A percentile compares a stretch with the other conserved stretches of the same genome.
Conservation (phyloP, 495 filamentous ascomycete genomes). For the Hypoxylon subgilvum region DNA sequence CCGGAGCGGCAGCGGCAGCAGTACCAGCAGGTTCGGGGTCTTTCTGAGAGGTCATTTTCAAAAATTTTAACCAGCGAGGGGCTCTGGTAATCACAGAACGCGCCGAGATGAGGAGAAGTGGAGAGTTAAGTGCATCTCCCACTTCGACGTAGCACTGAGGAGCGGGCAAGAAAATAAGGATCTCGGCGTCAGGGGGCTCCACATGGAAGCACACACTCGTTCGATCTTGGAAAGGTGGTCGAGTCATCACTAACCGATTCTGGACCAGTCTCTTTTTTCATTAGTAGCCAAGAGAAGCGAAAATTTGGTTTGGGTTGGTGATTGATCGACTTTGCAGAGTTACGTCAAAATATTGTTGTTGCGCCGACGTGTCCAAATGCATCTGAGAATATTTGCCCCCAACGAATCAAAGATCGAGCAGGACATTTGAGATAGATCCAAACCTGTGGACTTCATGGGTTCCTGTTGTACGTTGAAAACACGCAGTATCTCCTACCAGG, state of each 20-base stretch:
- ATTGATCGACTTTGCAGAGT: constrained; percentile 9
- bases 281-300: constrained; percentile 3
- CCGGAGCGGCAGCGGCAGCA: neutral
- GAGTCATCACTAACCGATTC: constrained; percentile 19
- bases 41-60: constrained; percentile 13
- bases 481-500: too few relatives aligned
- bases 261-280: constrained; percentile 7
- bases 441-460: too few relatives aligned
- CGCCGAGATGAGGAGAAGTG: constrained; percentile 25
- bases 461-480: too few relatives aligned
- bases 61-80: neutral
- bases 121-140: constrained; percentile 10
- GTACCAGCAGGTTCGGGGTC: neutral
- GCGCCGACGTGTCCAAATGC: neutral
- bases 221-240: neutral
- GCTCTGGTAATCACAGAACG: constrained; percentile 3
- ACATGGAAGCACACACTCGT: too few relatives aligned
- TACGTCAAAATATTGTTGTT: constrained; percentile 6
- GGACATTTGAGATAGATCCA: too few relatives aligned
- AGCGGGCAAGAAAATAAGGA: neutral
- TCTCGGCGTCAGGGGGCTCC: neutral
- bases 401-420: neutral
- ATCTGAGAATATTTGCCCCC: neutral
- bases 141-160: constrained; percentile 2
- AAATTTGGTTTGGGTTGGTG: constrained; percentile 8